Evolutionary conservation across 176 grass and related monocot species (phyloP), one percentile per base, ranked within the genome.

Genomic region (Raddia guianensis): DNA sequence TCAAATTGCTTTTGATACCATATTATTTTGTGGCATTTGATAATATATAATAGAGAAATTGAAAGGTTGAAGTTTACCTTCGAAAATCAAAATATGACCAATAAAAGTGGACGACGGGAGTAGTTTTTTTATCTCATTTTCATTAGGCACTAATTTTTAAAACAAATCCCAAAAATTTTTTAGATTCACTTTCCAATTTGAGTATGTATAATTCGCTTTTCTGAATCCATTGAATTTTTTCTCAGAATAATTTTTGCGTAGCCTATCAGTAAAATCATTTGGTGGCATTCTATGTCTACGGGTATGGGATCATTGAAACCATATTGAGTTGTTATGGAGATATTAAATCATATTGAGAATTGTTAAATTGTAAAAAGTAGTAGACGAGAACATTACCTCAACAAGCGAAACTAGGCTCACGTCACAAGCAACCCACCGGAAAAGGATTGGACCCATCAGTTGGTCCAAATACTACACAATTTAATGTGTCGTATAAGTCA

Each of bases 351-450:
- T 45, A 70, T 70, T 71, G 49, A 82, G 55, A 51, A 61, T 50
- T 20, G 72, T 50, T 33, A 35, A 69, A 66, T 83, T 63, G 19
- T 43, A 73, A 62, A 33, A 82, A 55, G 69, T 37, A 60, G 15
- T 40, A 63, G 70, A 88, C 49, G 9, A 54, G 42, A 81, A 78
- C 33, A 52, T 83, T 92, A 94, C 94, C 95, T 98, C 90, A 89
- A 98, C 80, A 64, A 98, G 87, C 57, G 90, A 85, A 80, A 92
- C 81, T 62, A 98, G 87, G 82, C 87, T 94, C 66, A 98, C 84
- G 72, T 98, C 95, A 90, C 95, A 98, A 81, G 90, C 90, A 80
- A 98, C 80, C 95, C 95, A 98, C 34, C 85, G 80, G 84, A 83
- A 83, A 81, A 98, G 85, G 85, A 94, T 86, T 56, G 91, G 83